phyloP scores from a whole-genome alignment of 1,284 basidiomycete species.

The Trichosporon sp. region DNA sequence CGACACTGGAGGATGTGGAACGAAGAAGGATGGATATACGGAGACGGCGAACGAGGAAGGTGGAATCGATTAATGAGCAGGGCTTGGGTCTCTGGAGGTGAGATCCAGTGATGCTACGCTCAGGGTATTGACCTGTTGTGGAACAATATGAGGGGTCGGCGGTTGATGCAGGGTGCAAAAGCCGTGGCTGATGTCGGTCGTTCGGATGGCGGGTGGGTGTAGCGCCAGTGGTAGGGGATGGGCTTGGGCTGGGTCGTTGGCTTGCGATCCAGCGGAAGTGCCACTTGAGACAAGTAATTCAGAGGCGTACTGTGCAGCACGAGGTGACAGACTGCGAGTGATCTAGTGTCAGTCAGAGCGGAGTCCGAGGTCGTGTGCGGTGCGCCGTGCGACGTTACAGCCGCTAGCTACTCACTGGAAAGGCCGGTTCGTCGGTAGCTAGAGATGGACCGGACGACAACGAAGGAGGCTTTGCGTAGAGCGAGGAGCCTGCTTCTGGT shows the following conservation, averaged over 20 bases:
- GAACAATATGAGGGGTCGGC: constrained; percentile 11
- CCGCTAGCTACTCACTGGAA: background rate
- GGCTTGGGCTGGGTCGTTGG: background rate
- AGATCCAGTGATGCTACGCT: constrained; percentile 14
- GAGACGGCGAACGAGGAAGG: background rate
- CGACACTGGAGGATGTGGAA: constrained; percentile 2
- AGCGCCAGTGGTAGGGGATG: background rate
- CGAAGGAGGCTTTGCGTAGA: background rate
- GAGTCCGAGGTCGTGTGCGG: constrained; percentile 3
- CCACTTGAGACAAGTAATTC: constrained; percentile 14
- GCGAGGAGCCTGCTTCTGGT: background rate
- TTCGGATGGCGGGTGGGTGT: background rate
- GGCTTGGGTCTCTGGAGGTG: background rate
- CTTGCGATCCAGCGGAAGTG: background rate
- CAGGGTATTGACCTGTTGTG: constrained; percentile 1
- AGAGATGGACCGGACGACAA: background rate
- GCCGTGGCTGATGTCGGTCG: constrained; percentile 14
- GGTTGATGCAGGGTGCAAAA: background rate
- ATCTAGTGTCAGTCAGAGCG: background rate
- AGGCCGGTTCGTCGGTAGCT: background rate
- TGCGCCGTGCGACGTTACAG: background rate
- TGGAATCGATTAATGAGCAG: constrained; percentile 6
- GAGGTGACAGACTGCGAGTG: constrained; percentile 4
- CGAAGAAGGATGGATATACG: constrained; percentile 10
- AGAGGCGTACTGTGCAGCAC: background rate